These are phyloP conservation scores for Malus hybrid DNA, from an alignment of 331 rosid genomes.

Conservation along the genomic window DNA sequence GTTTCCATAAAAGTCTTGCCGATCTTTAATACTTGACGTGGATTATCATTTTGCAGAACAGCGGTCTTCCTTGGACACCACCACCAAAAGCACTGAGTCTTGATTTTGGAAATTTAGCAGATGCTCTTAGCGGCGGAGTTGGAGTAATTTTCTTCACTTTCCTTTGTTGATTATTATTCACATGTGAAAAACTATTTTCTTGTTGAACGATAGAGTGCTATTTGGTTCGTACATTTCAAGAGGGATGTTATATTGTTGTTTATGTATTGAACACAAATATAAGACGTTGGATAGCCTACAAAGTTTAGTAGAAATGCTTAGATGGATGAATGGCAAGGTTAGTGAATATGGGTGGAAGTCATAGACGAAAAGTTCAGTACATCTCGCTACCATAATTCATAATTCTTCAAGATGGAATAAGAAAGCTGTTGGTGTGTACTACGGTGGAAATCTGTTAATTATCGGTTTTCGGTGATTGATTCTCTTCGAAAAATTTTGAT, in stretches of 20 bases:
- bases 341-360: not conserved
- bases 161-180: not conserved
- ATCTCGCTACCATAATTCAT: not conserved
- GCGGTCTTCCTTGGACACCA: constrained; percentile 78
- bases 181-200: not conserved
- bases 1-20: not conserved
- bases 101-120: constrained; percentile 53
- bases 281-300: not conserved
- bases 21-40: not conserved
- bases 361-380: not conserved
- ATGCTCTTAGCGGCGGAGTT: constrained; percentile 46
- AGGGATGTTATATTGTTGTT: not conserved
- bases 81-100: constrained; percentile 48
- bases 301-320: not conserved
- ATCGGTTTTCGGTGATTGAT: not conserved
- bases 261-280: not conserved
- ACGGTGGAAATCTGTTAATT: not conserved
- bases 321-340: too few species aligned
- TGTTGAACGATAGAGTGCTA: not conserved
- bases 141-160: constrained; percentile 61
- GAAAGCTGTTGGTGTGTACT: not conserved
- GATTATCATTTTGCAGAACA: constrained; percentile 50
- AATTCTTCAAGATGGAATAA: not conserved
- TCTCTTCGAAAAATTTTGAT: not conserved
- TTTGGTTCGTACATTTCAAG: not conserved